phyloP scores from a whole-genome alignment of 2,329 filamentous ascomycete genomes.

The Drechslerella coelobrocha region DNA sequence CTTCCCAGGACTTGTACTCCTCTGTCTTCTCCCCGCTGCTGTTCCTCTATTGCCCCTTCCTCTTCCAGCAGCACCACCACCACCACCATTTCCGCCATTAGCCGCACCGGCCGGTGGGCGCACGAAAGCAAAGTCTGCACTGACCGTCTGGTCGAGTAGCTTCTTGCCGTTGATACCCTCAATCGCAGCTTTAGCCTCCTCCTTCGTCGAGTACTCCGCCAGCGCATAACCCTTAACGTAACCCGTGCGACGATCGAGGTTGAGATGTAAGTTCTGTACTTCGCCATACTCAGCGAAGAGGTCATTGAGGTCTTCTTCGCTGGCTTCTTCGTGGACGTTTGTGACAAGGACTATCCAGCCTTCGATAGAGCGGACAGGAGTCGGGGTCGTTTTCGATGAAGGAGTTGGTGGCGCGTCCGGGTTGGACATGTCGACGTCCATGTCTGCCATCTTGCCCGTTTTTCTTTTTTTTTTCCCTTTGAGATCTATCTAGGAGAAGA shows the following conservation, averaged over 20 bases:
- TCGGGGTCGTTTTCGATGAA: slow-evolving; percentile 61
- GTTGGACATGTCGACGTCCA: slow-evolving; percentile 42
- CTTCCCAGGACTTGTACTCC: slow-evolving; percentile 46
- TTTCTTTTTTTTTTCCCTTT: background rate
- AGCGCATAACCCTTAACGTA: slow-evolving; percentile 90
- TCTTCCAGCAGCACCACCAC: slow-evolving; percentile 57
- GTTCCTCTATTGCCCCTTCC: slow-evolving; percentile 50
- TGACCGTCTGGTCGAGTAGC: slow-evolving; percentile 79
- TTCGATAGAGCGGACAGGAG: slow-evolving; percentile 83
- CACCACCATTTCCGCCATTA: slow-evolving; percentile 54
- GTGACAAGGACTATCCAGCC: slow-evolving; percentile 88
- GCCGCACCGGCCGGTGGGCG: slow-evolving; percentile 72
- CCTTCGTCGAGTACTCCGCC: slow-evolving; percentile 81
- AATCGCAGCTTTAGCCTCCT: slow-evolving; percentile 75
- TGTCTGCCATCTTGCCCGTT: slow-evolving; percentile 32
- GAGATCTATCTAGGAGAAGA: background rate
- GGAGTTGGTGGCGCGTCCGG: background rate
- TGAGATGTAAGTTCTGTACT: slow-evolving; percentile 85
- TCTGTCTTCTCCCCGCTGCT: slow-evolving; percentile 47
- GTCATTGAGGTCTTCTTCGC: slow-evolving; percentile 81
- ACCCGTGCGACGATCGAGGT: slow-evolving; percentile 79
- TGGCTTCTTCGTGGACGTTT: slow-evolving; percentile 86
- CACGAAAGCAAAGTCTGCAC: slow-evolving; percentile 85
- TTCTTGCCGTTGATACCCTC: slow-evolving; percentile 78
- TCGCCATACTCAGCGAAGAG: slow-evolving; percentile 83